A percentile compares a stretch with the other conserved stretches of the same genome.
phyloP scores from a whole-genome alignment of 2,329 filamentous ascomycete genomes.

The Talaromyces sp. region DNA sequence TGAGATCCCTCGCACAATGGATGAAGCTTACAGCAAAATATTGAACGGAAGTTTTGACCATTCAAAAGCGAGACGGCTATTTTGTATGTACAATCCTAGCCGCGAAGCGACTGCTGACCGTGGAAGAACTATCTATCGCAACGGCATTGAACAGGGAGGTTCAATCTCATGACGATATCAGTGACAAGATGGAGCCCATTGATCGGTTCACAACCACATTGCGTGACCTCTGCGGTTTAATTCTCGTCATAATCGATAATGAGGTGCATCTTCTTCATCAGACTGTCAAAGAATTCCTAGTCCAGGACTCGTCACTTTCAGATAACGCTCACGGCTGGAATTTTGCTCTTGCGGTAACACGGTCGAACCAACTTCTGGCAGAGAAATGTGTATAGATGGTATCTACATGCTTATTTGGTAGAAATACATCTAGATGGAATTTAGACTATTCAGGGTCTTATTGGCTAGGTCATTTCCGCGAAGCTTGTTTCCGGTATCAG shows the following conservation, averaged over 20 bases:
- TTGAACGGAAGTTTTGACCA: constrained; percentile 22
- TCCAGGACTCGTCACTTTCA: background rate
- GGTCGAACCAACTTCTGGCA: background rate
- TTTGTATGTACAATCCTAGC: constrained; percentile 2
- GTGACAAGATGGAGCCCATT: background rate
- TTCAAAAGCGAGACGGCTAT: background rate
- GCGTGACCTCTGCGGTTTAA: constrained; percentile 5
- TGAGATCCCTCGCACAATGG: constrained; percentile 25
- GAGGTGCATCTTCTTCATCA: constrained; percentile 28
- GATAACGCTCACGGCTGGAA: background rate
- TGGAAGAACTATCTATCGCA: constrained; percentile 1
- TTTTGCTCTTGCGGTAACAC: too few species aligned
- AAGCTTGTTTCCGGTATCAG: too few species aligned
- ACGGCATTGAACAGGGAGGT: background rate
- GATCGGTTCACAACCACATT: background rate
- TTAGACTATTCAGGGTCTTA: too few species aligned
- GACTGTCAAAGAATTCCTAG: constrained; percentile 28
- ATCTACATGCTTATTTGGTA: too few species aligned
- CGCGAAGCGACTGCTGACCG: background rate
- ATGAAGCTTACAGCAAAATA: constrained; percentile 39
- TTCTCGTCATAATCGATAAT: constrained; percentile 11
- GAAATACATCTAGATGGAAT: too few species aligned
- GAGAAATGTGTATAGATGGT: too few species aligned
- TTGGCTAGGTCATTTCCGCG: too few species aligned
- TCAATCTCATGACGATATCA: background rate